Percentiles rank a stretch among this genome's conserved stretches.
Conservation (phyloP, 225 moss, liverwort and hornwort species). For the Physcomitrium patens region DNA sequence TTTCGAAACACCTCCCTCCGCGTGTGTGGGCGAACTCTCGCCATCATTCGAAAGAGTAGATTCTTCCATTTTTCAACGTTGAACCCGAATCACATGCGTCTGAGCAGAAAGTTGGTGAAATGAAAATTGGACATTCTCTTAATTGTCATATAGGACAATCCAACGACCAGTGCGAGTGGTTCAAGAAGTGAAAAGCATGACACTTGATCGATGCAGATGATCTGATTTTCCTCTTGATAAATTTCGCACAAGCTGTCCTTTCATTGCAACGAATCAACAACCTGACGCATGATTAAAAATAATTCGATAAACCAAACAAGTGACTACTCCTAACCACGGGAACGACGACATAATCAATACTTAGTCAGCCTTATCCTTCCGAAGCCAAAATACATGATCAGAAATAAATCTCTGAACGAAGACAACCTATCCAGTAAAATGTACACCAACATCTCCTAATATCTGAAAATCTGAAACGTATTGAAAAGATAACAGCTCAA, state of each 20-base stretch:
- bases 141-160: background rate
- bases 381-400: too few relatives aligned
- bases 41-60: conserved; percentile 19
- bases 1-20: conserved; percentile 4
- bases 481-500: background rate
- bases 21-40: conserved; percentile 8
- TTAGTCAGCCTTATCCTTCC: background rate
- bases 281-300: background rate
- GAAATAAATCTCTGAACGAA: background rate
- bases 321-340: background rate
- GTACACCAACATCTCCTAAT: background rate
- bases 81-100: conserved; percentile 10
- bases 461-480: background rate
- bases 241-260: background rate
- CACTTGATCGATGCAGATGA: conserved; percentile 1
- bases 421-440: background rate
- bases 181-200: background rate
- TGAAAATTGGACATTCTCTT: background rate
- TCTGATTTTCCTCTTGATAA: background rate
- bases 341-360: background rate
- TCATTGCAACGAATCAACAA: background rate
- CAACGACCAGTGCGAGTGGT: background rate
- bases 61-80: conserved; percentile 27
- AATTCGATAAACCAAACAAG: background rate
- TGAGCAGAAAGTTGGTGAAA: background rate